A percentile compares a stretch with the other conserved stretches of the same genome.
phyloP scores from a whole-genome alignment of 2,329 filamentous ascomycete species.

The Colletotrichum musae region DNA sequence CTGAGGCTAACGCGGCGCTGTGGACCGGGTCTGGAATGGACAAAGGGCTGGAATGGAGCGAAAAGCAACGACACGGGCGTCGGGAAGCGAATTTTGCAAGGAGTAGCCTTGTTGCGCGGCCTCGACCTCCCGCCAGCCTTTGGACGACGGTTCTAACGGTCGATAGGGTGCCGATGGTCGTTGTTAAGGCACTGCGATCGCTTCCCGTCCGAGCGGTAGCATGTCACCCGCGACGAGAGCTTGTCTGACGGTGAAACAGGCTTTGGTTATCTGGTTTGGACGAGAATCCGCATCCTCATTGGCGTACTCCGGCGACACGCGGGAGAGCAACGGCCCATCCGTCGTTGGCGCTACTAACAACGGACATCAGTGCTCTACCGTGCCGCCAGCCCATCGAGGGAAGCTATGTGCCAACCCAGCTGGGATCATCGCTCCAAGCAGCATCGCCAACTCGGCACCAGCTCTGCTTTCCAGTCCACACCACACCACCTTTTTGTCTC shows the following conservation, averaged over 20 bases:
- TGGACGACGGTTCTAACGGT: constrained; percentile 1
- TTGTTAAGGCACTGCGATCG: constrained; percentile 26
- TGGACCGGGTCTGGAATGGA: constrained; percentile 34
- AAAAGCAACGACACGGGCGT: constrained; percentile 34
- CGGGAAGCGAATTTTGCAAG: constrained; percentile 22
- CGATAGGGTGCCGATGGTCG: constrained; percentile 27
- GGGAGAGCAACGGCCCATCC: constrained; percentile 29
- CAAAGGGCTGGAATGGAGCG: constrained; percentile 31
- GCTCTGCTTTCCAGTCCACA: too few species aligned
- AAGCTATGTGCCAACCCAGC: constrained; percentile 4
- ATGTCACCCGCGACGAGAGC: constrained; percentile 9
- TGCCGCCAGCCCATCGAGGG: constrained; percentile 6
- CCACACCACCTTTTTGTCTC: constrained; percentile 33
- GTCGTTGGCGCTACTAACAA: constrained; percentile 29
- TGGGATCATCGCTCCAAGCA: constrained; percentile 38
- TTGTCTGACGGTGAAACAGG: constrained; percentile 37
- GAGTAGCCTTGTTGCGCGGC: constrained; percentile 37
- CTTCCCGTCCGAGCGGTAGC: background rate
- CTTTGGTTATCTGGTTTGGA: constrained; percentile 29
- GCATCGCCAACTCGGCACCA: constrained; percentile 20
- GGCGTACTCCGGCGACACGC: constrained; percentile 6
- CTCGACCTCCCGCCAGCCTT: constrained; percentile 9
- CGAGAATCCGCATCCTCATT: constrained; percentile 20
- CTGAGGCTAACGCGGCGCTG: constrained; percentile 20
- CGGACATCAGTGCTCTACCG: constrained; percentile 32